phyloP scores from a whole-genome alignment of 805 yeast species.

The Torulaspora maleeae region DNA sequence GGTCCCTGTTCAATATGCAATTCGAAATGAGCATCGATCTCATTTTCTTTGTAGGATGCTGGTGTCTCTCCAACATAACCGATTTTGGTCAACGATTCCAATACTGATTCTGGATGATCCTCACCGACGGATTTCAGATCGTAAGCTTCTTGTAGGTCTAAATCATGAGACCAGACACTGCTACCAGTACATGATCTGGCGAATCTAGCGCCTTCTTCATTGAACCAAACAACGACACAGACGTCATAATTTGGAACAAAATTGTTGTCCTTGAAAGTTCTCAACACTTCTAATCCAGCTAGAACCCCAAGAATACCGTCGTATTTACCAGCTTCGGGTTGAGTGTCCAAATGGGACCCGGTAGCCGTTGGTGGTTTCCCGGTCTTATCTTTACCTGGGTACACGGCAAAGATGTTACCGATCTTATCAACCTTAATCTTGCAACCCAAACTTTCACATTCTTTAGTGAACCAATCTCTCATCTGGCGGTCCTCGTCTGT shows the following conservation, averaged over 20 bases:
- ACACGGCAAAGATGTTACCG: conserved; percentile 65
- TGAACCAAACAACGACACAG: conserved; percentile 64
- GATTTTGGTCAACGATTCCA: conserved; percentile 52
- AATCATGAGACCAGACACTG: conserved; percentile 59
- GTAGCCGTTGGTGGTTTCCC: conserved; percentile 53
- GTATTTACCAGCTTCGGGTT: conserved; percentile 73
- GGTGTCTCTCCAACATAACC: conserved; percentile 55
- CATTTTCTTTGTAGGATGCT: conserved; percentile 47
- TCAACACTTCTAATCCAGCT: conserved; percentile 59
- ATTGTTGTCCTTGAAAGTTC: conserved; percentile 58
- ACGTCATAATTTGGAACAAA: conserved; percentile 62
- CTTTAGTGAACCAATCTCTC: conserved; percentile 59
- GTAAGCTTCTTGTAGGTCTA: conserved; percentile 47
- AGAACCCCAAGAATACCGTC: conserved; percentile 71
- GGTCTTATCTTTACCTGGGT: conserved; percentile 49
- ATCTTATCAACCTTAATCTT: conserved; percentile 54
- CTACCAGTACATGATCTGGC: conserved; percentile 66
- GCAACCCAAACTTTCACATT: conserved; percentile 53
- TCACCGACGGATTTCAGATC: conserved; percentile 52
- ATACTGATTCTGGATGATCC: conserved; percentile 44
- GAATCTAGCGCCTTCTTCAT: conserved; percentile 76
- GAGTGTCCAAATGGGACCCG: conserved; percentile 73
- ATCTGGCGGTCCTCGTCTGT: conserved; percentile 58
- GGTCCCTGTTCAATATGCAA: conserved; percentile 79
- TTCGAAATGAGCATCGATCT: conserved; percentile 66